These are phyloP conservation scores for Yarrowia deformans DNA, from an alignment of 805 yeast species.

Conservation along the genomic window DNA sequence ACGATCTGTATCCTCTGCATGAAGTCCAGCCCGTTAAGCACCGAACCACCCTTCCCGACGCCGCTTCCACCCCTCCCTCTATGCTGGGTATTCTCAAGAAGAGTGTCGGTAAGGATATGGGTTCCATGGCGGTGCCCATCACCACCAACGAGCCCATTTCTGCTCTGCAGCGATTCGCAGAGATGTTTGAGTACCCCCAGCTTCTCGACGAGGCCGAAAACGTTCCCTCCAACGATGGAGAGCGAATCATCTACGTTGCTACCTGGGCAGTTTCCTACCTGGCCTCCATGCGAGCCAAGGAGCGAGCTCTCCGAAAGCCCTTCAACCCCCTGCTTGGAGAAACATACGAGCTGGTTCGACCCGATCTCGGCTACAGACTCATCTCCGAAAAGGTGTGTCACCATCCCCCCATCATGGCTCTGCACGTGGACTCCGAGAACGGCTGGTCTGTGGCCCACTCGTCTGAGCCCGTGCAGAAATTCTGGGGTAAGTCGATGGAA, in stretches of 20 bases:
- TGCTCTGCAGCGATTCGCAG: constrained; percentile 79
- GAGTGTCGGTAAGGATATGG: constrained; percentile 88
- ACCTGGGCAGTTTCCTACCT: constrained; percentile 81
- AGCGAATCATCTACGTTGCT: constrained; percentile 71
- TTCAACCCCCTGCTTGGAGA: constrained; percentile 95
- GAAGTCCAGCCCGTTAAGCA: constrained; percentile 55
- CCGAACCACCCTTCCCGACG: constrained; percentile 61
- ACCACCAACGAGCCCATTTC: constrained; percentile 91
- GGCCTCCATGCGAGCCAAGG: constrained; percentile 74
- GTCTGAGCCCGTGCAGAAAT: constrained; percentile 71
- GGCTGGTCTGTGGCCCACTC: constrained; percentile 63
- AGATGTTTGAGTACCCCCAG: constrained; percentile 76
- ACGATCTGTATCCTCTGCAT: constrained; percentile 72
- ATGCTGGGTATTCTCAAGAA: constrained; percentile 79
- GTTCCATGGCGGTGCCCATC: constrained; percentile 88
- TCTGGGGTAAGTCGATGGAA: constrained; percentile 95
- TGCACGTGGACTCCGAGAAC: constrained; percentile 68
- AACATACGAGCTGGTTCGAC: constrained; percentile 87
- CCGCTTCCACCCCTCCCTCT: constrained; percentile 79
- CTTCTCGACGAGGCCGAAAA: constrained; percentile 70
- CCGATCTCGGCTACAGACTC: constrained; percentile 76
- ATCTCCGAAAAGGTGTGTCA: constrained; percentile 88
- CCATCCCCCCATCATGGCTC: constrained; percentile 85
- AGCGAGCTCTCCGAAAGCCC: constrained; percentile 83
- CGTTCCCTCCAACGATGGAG: constrained; percentile 58